These are phyloP conservation scores for Lachancea dasiensis DNA, from an alignment of 805 yeast genomes.

Conservation along the genomic window DNA sequence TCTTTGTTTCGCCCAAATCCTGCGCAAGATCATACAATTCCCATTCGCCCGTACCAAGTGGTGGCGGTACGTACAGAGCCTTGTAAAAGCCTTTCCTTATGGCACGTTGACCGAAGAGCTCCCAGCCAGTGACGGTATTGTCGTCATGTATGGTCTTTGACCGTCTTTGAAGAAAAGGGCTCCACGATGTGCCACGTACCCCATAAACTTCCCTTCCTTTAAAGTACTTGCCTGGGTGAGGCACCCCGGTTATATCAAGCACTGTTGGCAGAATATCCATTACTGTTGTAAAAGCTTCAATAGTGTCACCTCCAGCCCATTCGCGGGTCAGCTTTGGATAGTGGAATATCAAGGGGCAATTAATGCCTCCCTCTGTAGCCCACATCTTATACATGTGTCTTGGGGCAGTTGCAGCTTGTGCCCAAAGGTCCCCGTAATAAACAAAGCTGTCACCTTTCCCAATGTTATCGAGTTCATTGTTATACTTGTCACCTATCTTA, in stretches of 20 bases:
- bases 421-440: slow-evolving; percentile 54
- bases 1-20: slow-evolving; percentile 49
- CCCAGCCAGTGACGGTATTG: slow-evolving; percentile 50
- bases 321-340: slow-evolving; percentile 34
- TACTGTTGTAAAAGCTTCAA: slow-evolving; percentile 45
- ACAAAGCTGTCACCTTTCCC: slow-evolving; percentile 45
- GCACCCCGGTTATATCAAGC: slow-evolving; percentile 42
- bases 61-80: slow-evolving; percentile 44
- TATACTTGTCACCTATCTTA: slow-evolving; percentile 32
- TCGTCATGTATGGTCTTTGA: slow-evolving; percentile 35
- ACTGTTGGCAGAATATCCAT: slow-evolving; percentile 58
- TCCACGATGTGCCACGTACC: slow-evolving; percentile 45
- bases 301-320: slow-evolving; percentile 29
- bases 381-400: slow-evolving; percentile 49
- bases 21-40: slow-evolving; percentile 38
- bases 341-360: slow-evolving; percentile 48
- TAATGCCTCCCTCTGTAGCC: slow-evolving; percentile 56
- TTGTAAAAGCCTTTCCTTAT: slow-evolving; percentile 45
- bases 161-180: slow-evolving; percentile 31
- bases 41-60: slow-evolving; percentile 46
- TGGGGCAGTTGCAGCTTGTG: slow-evolving; percentile 58
- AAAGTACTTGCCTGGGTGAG: slow-evolving; percentile 39
- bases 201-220: slow-evolving; percentile 39
- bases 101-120: slow-evolving; percentile 51
- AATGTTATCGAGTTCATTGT: slow-evolving; percentile 42